Base-by-base conservation (phyloP, 208 protist genomes). In the Trypanosoma cruzi region DNA sequence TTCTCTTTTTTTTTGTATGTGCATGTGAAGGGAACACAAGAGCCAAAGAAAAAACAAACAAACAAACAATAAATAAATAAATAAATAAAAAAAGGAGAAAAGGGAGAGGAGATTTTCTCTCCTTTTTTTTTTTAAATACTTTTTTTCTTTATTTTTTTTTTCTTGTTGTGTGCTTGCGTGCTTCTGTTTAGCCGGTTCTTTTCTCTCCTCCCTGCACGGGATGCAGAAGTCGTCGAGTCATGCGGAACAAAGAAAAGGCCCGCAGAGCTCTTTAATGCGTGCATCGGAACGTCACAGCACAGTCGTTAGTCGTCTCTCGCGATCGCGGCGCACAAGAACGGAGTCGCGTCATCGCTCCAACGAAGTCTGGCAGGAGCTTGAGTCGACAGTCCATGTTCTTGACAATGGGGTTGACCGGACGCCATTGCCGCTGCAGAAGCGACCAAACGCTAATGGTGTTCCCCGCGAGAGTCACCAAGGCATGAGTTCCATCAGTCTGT, bases 321-420 rank as follows among this genome's bases (percentile, higher is more conserved):
- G 58, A 16, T 46, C 65, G 10, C 60, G 77, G 2, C 83, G 82
- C 22, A 80, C 81, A 3, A 68, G 64, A 40, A 54, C 24, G 1
- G 87, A 92, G 11, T 80, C 75, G 24, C 62, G 49, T 14, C 75
- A 75, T 3, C 85, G 87, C n/a, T 44, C 77, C 26, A 59, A 80
- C 18, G 85, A 92, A 5, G 18, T 83, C 48, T 68, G 75, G 13
- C 56, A 53, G 26, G 86, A 90, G 10, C 22, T 90, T 32, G 87
- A 92, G 50, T 26, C 75, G 0, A 69, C 77, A 20, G 81, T 96
- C 53, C 91, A 93, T 53, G 88, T 96, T 20, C 80, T 94, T 28
- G 91, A 94, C 75, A 86, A 87, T 28, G 89, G 89, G 28, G 84
- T 95, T 8, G 91, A 96, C 70, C 85, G 93, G 42, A 96, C 93